These are phyloP conservation scores for Termitomyces heimii DNA, from an alignment of 768 basidiomycete genomes.

Conservation along the genomic window DNA sequence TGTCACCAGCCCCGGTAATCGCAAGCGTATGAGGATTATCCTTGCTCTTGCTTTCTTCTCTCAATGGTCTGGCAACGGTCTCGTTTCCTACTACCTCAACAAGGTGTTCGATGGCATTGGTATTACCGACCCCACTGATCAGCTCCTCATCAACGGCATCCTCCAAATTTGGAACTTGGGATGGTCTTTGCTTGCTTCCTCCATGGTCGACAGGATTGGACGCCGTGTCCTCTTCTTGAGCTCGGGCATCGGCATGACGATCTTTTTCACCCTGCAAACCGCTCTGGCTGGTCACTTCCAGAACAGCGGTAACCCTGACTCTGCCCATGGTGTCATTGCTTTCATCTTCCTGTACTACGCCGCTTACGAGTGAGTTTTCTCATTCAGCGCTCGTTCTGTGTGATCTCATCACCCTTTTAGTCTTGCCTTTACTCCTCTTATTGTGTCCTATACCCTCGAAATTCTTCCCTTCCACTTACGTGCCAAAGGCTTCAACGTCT, in stretches of 20 bases:
- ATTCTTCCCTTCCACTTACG: conserved; percentile 80
- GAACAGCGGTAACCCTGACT: conserved; percentile 29
- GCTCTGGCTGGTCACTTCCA: conserved; percentile 56
- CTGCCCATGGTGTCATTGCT: conserved; percentile 70
- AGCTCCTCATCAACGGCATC: conserved; percentile 83
- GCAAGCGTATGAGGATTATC: conserved; percentile 72
- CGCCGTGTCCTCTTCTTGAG: conserved; percentile 67
- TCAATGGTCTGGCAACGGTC: conserved; percentile 82
- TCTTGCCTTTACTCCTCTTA: conserved; percentile 80
- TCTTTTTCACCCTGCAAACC: conserved; percentile 67
- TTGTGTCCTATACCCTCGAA: conserved; percentile 84
- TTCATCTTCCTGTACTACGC: conserved; percentile 84
- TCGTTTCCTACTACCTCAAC: conserved; percentile 79
- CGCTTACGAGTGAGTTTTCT: conserved; percentile 57
- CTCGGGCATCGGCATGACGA: conserved; percentile 50
- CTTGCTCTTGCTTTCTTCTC: conserved; percentile 78
- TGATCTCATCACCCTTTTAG: conserved; percentile 20
- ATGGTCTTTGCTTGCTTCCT: conserved; percentile 53
- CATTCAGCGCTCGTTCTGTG: background rate
- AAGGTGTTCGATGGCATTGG: conserved; percentile 65
- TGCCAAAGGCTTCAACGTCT: conserved; percentile 81
- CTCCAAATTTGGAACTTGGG: conserved; percentile 78
- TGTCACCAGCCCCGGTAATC: conserved; percentile 62
- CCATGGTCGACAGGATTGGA: conserved; percentile 59
- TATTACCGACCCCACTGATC: conserved; percentile 50